Conservation (phyloP, 2,329 filamentous ascomycete species). For the Fusarium sp. region DNA sequence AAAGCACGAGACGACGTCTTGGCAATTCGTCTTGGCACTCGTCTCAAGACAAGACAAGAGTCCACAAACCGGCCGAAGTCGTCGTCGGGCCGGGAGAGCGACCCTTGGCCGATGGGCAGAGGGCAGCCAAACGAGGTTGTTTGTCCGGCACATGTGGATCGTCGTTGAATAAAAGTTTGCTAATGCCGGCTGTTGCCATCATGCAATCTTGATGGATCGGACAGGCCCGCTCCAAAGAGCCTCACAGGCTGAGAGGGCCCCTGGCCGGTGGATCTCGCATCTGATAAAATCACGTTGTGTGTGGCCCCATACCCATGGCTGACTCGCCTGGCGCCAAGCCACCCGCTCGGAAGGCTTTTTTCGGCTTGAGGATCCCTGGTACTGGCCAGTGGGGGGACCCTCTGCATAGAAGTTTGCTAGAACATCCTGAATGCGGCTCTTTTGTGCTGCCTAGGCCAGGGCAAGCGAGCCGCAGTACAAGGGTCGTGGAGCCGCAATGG, state of each 20-base stretch:
- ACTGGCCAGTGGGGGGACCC: slow-evolving; percentile 13
- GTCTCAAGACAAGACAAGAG: slow-evolving; percentile 27
- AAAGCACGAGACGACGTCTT: slow-evolving; percentile 9
- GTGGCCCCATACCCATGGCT: slow-evolving; percentile 32
- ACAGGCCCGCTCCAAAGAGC: slow-evolving; percentile 34
- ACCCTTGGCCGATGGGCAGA: slow-evolving; percentile 4
- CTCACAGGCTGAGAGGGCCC: slow-evolving; percentile 17
- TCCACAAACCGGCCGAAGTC: slow-evolving; percentile 37
- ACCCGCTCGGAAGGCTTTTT: slow-evolving; percentile 29
- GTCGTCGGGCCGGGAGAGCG: neutral
- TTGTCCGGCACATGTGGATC: slow-evolving; percentile 41
- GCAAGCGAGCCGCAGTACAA: neutral
- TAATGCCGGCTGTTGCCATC: slow-evolving; percentile 44
- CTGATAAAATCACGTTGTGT: slow-evolving; percentile 38
- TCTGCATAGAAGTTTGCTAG: slow-evolving; percentile 41
- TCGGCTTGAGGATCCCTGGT: slow-evolving; percentile 2
- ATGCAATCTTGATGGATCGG: slow-evolving; percentile 45
- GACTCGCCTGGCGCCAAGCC: slow-evolving; percentile 35
- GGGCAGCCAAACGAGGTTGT: slow-evolving; percentile 12
- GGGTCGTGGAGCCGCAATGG: neutral
- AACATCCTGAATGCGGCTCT: slow-evolving; percentile 43
- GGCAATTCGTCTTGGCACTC: slow-evolving; percentile 30
- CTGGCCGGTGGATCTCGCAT: slow-evolving; percentile 43
- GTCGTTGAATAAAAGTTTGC: slow-evolving; percentile 51
- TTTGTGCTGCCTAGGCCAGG: neutral